These are phyloP conservation scores for Starmerella powellii DNA, from an alignment of 805 yeast genomes.

Conservation along the genomic window DNA sequence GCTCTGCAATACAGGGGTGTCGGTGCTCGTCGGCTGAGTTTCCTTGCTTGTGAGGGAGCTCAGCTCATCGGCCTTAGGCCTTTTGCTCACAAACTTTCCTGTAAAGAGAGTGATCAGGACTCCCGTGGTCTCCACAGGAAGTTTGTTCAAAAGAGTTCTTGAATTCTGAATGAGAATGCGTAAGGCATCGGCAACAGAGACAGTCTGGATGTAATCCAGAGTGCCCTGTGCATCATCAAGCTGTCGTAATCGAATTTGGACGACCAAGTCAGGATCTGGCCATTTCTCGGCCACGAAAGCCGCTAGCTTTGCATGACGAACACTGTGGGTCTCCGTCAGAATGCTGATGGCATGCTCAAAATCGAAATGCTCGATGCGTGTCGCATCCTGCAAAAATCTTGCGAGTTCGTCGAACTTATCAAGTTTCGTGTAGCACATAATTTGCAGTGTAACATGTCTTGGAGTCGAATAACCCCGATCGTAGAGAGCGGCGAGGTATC, in stretches of 20 bases:
- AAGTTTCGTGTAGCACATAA: slow-evolving; percentile 70
- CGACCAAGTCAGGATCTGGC: slow-evolving; percentile 62
- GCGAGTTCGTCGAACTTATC: slow-evolving; percentile 48
- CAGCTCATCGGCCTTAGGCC: background rate
- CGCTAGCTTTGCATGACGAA: slow-evolving; percentile 55
- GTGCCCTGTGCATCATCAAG: slow-evolving; percentile 49
- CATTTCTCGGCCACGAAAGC: slow-evolving; percentile 56
- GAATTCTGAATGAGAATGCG: slow-evolving; percentile 58
- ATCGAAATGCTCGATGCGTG: slow-evolving; percentile 40
- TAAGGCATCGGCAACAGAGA: slow-evolving; percentile 65
- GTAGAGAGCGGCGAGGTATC: slow-evolving; percentile 51
- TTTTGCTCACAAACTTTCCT: slow-evolving; percentile 46
- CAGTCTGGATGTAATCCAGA: slow-evolving; percentile 51
- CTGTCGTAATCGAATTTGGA: slow-evolving; percentile 60
- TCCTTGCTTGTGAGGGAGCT: background rate
- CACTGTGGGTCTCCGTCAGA: slow-evolving; percentile 43
- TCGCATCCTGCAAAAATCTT: slow-evolving; percentile 41
- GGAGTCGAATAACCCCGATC: slow-evolving; percentile 45
- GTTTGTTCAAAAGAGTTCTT: slow-evolving; percentile 46
- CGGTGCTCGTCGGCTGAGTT: background rate
- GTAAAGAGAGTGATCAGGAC: slow-evolving; percentile 79
- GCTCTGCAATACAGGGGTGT: slow-evolving; percentile 35
- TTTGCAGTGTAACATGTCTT: slow-evolving; percentile 69
- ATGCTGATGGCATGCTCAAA: slow-evolving; percentile 53
- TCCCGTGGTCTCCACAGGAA: slow-evolving; percentile 73